Evolutionary conservation across 306 rosid species (phyloP).

Genomic region (Senna tora): DNA sequence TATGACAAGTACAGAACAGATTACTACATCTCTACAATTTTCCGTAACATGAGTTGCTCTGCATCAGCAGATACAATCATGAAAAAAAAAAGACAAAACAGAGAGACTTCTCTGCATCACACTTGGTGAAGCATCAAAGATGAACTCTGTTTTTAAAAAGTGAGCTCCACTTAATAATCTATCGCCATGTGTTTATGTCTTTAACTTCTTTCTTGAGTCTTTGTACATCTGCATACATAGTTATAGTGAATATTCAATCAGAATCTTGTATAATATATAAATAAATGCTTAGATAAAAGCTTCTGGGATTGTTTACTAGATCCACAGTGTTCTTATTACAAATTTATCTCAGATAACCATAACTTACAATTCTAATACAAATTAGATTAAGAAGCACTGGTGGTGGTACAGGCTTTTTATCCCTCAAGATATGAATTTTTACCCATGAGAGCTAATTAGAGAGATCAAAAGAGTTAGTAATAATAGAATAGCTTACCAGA

Average conservation of each 20-base stretch:
- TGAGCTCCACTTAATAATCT: conserved; percentile 44
- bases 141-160: conserved; percentile 41
- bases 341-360: background rate
- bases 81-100: conserved; percentile 67
- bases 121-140: background rate
- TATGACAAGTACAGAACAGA: conserved; percentile 42
- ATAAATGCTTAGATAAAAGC: background rate
- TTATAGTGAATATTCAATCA: background rate
- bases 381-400: background rate
- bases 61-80: conserved; percentile 65
- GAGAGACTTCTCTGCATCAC: conserved; percentile 38
- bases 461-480: background rate
- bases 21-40: conserved; percentile 36
- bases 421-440: background rate
- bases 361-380: background rate
- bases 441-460: background rate
- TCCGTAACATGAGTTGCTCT: conserved; percentile 67
- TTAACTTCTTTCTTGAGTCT: conserved; percentile 41
- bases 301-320: background rate
- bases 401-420: background rate
- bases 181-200: conserved; percentile 20
- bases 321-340: background rate
- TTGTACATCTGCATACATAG: conserved; percentile 39
- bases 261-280: background rate
- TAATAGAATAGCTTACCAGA: conserved; percentile 39